phyloP scores from a whole-genome alignment of 495 filamentous ascomycete genomes.

The Neurospora sp. region DNA sequence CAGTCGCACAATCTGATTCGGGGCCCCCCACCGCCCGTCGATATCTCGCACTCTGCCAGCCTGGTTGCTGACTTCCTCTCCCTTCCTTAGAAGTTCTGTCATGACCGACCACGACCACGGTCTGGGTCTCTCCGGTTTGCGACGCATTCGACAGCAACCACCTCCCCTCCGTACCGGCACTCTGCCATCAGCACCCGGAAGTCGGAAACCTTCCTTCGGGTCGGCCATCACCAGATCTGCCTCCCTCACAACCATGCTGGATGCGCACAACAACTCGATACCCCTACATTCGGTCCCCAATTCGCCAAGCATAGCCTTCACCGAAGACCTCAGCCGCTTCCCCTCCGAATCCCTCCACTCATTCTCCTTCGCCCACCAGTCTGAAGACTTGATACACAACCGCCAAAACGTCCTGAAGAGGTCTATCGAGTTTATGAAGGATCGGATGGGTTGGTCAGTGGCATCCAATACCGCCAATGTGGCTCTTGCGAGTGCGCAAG shows the following conservation, averaged over 20 bases:
- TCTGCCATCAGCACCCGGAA: constrained; percentile 43
- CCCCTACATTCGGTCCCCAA: constrained; percentile 47
- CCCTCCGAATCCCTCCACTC: constrained; percentile 95
- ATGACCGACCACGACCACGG: constrained; percentile 51
- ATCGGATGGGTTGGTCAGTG: constrained; percentile 74
- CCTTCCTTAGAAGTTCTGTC: constrained; percentile 33
- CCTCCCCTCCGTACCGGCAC: constrained; percentile 54
- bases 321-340: constrained; percentile 86
- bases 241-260: constrained; percentile 49
- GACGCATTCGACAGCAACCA: constrained; percentile 82
- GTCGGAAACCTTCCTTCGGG: constrained; percentile 52
- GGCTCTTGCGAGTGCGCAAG: constrained; percentile 65
- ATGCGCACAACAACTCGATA: constrained; percentile 21
- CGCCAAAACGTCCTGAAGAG: constrained; percentile 89
- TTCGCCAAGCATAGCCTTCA: constrained; percentile 52
- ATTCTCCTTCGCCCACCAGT: constrained; percentile 96
- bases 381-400: constrained; percentile 80
- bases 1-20: constrained; percentile 12
- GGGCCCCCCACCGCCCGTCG: not conserved
- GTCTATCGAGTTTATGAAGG: constrained; percentile 95
- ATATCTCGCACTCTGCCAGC: not conserved
- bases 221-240: constrained; percentile 44
- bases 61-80: constrained; percentile 18
- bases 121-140: constrained; percentile 62
- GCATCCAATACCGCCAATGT: constrained; percentile 22